Evolutionary conservation across 345 rosid species (phyloP), one percentile per base, ranked within the genome.

Genomic region (Acer saccharum): DNA sequence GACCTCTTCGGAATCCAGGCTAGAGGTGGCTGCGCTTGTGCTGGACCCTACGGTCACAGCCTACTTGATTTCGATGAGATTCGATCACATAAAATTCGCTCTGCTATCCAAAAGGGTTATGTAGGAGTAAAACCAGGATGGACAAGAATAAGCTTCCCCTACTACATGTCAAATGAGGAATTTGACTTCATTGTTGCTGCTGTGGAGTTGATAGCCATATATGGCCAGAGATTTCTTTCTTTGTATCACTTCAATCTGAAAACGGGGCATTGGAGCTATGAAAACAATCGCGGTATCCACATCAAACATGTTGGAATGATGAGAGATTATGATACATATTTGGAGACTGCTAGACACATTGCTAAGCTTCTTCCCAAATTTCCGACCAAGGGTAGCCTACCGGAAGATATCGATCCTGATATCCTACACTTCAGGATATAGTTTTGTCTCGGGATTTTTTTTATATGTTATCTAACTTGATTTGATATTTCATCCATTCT

Each of bases 1-100:
- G 91, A 90, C 78, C 80, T 90, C 7, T 91, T 91, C 29, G 93
- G 93, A 25, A 88, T 91, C 64, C 95, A 91, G 35, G 88, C 93
- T 6, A 78, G 94, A 62, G 93, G 87, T 0, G 93, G 93, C 0
- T 87, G 93, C 39, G 94, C 89, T 27, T 91, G 93, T 75, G 93
- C 95, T 20, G 87, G 84, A 55, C 95, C 95, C 23, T 91, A 91
- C n/a, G 95, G 91, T 16, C 95, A 91, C 21, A 3, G 23, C 27
- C 65, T 91, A 72, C 91, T 91, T 50, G 69, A 46, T 20, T 63
- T 91, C 3, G 39, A 72, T 35, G 71, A 84, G 60, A 18, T 46
- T 54, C 69, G 0, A 0, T 85, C 91, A 1, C 83, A 74, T 35
- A 78, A 85, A 10, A 3, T 88, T 2, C 81, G 90, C 71, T 69